phyloP scores from a whole-genome alignment of 352 stramenopile genomes.

The Globisporangium uncinulatum region DNA sequence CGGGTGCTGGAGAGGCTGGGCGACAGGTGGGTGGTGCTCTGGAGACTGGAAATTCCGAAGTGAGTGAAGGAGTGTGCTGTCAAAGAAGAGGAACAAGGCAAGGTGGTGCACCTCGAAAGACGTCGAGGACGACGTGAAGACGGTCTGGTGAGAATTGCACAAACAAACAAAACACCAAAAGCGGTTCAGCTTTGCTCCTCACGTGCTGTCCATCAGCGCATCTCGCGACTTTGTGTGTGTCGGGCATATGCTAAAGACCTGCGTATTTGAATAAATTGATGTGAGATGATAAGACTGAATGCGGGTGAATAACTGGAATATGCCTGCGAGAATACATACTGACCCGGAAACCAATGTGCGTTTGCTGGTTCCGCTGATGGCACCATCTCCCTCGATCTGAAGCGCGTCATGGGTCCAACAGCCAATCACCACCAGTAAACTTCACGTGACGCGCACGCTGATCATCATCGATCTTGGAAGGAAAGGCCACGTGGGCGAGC shows the following conservation, averaged over 20 bases:
- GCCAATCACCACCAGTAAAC: conserved; percentile 5
- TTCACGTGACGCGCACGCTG: background rate
- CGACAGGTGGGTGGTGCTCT: conserved; percentile 1
- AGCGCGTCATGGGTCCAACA: conserved; percentile 1
- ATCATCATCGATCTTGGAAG: too few relatives aligned
- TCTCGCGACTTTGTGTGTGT: background rate
- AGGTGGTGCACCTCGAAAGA: too few relatives aligned
- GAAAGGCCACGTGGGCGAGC: too few relatives aligned
- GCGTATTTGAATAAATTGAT: background rate
- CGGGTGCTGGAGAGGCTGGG: background rate
- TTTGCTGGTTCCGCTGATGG: conserved; percentile 5
- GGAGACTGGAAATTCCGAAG: conserved; percentile 13
- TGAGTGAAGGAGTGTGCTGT: background rate
- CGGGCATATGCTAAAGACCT: background rate
- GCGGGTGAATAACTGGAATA: background rate
- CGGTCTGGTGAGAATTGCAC: background rate
- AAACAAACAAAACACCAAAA: background rate
- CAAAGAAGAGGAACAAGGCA: background rate
- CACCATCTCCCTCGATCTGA: conserved; percentile 4
- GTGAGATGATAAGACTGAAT: background rate
- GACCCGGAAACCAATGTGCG: background rate
- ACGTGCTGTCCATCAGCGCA: too few relatives aligned
- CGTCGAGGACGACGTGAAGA: background rate
- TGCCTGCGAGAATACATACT: background rate
- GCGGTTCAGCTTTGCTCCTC: background rate